A percentile compares a stretch with the other conserved stretches of the same genome.
These are phyloP conservation scores for Podospora sp. DNA, from an alignment of 495 filamentous ascomycete genomes.

Conservation along the genomic window DNA sequence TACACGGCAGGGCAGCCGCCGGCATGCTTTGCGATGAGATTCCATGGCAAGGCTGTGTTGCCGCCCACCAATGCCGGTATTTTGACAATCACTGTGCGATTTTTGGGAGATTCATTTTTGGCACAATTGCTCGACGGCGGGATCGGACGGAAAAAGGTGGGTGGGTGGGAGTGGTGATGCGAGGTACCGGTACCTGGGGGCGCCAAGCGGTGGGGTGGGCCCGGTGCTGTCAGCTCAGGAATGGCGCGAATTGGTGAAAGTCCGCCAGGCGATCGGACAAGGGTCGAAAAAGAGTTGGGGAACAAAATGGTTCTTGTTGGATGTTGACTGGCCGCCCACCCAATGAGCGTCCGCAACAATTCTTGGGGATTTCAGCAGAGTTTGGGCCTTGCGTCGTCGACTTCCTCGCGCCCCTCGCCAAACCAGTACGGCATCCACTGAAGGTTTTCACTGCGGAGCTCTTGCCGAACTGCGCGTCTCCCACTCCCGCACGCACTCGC, in stretches of 20 bases:
- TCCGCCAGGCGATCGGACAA: conserved; percentile 36
- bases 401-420: neutral
- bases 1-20: neutral
- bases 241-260: conserved; percentile 31
- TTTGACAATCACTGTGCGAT: neutral
- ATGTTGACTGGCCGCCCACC: conserved; percentile 33
- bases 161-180: conserved; percentile 25
- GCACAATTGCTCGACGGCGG: conserved; percentile 14
- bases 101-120: conserved; percentile 7
- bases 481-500: neutral
- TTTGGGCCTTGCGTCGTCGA: conserved; percentile 16
- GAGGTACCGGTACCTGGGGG: conserved; percentile 37
- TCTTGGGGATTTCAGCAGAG: conserved; percentile 30
- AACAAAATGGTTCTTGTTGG: conserved; percentile 38
- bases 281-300: conserved; percentile 44
- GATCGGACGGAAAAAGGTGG: conserved; percentile 23
- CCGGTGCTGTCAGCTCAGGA: conserved; percentile 29
- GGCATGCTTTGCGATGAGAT: neutral
- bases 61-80: conserved; percentile 3
- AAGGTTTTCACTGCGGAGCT: conserved; percentile 5
- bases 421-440: conserved; percentile 14
- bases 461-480: conserved; percentile 1
- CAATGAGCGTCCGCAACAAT: conserved; percentile 33
- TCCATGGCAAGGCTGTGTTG: conserved; percentile 3
- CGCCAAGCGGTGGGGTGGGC: conserved; percentile 21